A percentile compares a stretch with the other conserved stretches of the same genome.
Evolutionary conservation across 495 filamentous ascomycete genomes (phyloP).

Genomic region (Aspergillus cristatus): DNA sequence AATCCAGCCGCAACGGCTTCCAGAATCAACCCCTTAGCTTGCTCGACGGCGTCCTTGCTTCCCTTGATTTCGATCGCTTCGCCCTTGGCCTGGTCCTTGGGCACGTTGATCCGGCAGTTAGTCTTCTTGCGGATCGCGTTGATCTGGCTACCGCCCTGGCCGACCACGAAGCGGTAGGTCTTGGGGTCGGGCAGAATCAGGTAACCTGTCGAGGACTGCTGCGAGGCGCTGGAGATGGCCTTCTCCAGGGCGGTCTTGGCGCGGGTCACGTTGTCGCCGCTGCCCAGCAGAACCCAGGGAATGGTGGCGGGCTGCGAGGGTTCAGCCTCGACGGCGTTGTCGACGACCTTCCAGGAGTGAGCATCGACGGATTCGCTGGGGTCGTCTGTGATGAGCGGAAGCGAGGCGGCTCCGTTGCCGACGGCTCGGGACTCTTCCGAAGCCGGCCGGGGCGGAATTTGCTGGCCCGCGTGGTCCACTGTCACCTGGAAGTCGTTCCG

Average conservation of each 20-base stretch:
- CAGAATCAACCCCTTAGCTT: constrained; percentile 82
- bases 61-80: constrained; percentile 89
- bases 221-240: constrained; percentile 61
- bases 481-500: constrained; percentile 75
- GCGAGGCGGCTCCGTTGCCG: constrained; percentile 41
- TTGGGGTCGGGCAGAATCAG: constrained; percentile 81
- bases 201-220: constrained; percentile 70
- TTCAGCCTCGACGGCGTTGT: constrained; percentile 34
- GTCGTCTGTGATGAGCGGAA: constrained; percentile 88
- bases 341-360: constrained; percentile 74
- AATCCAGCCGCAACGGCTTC: constrained; percentile 54
- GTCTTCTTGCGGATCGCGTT: constrained; percentile 87
- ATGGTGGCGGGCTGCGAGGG: constrained; percentile 56
- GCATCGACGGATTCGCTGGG: constrained; percentile 46
- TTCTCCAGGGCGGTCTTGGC: constrained; percentile 62
- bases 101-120: constrained; percentile 85
- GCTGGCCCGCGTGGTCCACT: constrained; percentile 78
- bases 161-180: constrained; percentile 85
- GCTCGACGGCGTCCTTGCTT: constrained; percentile 67
- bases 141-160: constrained; percentile 80
- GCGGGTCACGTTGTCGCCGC: constrained; percentile 62
- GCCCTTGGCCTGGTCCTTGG: constrained; percentile 62
- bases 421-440: constrained; percentile 26
- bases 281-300: constrained; percentile 83
- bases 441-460: constrained; percentile 57